Evolutionary conservation across 805 yeast genomes (phyloP).

Genomic region (Kodamaea restingae): DNA sequence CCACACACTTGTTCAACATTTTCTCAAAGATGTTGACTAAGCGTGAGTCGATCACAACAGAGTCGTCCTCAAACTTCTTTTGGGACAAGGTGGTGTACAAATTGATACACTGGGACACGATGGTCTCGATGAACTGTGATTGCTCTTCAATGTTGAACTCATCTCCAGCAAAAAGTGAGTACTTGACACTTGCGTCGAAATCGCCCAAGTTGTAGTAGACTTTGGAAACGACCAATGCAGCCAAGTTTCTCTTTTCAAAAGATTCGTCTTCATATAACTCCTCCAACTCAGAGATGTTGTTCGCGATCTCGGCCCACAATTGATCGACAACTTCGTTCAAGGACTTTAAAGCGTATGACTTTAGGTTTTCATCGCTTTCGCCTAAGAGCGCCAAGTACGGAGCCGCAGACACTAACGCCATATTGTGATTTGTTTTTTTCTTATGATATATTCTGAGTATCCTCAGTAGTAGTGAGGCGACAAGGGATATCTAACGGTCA

Average conservation of each 20-base stretch:
- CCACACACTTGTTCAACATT: slow-evolving; percentile 80
- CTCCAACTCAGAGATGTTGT: slow-evolving; percentile 81
- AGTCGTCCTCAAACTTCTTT: slow-evolving; percentile 25
- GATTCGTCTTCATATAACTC: slow-evolving; percentile 81
- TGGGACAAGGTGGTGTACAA: slow-evolving; percentile 69
- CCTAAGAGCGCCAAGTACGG: slow-evolving; percentile 85
- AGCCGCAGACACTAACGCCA: slow-evolving; percentile 80
- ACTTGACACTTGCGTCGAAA: slow-evolving; percentile 83
- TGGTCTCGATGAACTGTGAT: slow-evolving; percentile 88
- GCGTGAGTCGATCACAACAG: slow-evolving; percentile 50
- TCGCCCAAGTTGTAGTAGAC: slow-evolving; percentile 90
- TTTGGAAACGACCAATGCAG: slow-evolving; percentile 90
- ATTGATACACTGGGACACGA: slow-evolving; percentile 89
- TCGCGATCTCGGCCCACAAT: slow-evolving; percentile 96
- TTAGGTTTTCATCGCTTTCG: slow-evolving; percentile 74
- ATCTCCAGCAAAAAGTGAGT: slow-evolving; percentile 79
- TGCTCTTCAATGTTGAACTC: slow-evolving; percentile 70
- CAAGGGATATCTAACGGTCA: not conserved
- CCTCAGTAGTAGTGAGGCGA: not conserved
- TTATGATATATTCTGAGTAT: not conserved
- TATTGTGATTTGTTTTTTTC: slow-evolving; percentile 13
- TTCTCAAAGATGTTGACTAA: slow-evolving; percentile 71
- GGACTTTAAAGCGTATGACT: slow-evolving; percentile 78
- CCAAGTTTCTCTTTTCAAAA: slow-evolving; percentile 74
- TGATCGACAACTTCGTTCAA: slow-evolving; percentile 82